Conservation (phyloP, 2,329 filamentous ascomycete genomes). For the Fusarium verticillioides region DNA sequence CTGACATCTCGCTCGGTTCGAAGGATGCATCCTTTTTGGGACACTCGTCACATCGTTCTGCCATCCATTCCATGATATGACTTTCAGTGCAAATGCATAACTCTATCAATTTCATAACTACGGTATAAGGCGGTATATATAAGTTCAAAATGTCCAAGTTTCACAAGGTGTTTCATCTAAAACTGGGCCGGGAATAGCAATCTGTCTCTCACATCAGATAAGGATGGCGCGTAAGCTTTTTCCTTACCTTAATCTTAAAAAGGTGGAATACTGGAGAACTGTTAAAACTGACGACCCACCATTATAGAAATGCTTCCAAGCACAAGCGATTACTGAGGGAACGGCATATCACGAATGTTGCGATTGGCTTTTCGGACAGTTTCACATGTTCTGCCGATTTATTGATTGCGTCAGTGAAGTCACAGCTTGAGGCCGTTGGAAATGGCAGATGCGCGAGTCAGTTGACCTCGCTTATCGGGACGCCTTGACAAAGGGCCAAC, state of each 20-base stretch:
- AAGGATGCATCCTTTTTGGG: neutral
- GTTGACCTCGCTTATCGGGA: neutral
- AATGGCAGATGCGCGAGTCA: neutral
- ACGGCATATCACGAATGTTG: too few species aligned
- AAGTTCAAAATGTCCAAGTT: neutral
- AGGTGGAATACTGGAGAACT: neutral
- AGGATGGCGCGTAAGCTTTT: neutral
- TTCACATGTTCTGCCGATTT: accelerated
- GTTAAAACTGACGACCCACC: neutral
- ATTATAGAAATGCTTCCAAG: neutral
- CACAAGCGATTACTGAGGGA: neutral
- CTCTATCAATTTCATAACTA: accelerated
- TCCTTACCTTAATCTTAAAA: conserved; percentile 1
- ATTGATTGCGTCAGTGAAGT: neutral
- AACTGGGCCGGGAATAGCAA: neutral
- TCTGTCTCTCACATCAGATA: neutral
- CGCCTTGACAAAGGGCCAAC: neutral
- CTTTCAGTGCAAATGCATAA: accelerated
- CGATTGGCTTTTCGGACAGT: neutral
- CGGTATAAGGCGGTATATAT: accelerated
- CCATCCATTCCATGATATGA: neutral
- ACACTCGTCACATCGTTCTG: neutral
- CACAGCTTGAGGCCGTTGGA: neutral
- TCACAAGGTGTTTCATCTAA: neutral
- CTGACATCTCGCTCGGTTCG: neutral